Evolutionary conservation across 2,329 filamentous ascomycete species (phyloP).

Genomic region (Zymoseptoria passerinii): DNA sequence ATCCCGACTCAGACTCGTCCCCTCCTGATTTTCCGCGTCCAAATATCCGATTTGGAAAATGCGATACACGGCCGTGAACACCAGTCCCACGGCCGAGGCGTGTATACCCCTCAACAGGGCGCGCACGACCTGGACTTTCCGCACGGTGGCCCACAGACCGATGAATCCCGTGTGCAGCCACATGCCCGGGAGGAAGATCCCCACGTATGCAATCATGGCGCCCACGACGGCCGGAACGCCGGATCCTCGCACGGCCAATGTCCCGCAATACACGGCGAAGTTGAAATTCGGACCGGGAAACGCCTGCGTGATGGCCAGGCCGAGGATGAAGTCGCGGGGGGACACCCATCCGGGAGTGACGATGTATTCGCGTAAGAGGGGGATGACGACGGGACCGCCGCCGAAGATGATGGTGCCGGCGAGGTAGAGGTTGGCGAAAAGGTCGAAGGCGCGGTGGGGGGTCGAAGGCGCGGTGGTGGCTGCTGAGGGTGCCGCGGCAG

Average conservation of each 20-base stretch:
- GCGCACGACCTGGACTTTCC: constrained; percentile 29
- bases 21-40: constrained; percentile 29
- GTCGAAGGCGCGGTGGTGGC: constrained; percentile 44
- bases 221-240: constrained; percentile 27
- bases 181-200: constrained; percentile 36
- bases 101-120: constrained; percentile 35
- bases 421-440: constrained; percentile 67
- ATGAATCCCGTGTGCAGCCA: constrained; percentile 31
- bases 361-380: constrained; percentile 37
- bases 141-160: constrained; percentile 32
- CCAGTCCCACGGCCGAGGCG: constrained; percentile 36
- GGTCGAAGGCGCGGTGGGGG: constrained; percentile 46
- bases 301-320: constrained; percentile 61
- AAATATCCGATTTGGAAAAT: constrained; percentile 39
- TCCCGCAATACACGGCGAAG: constrained; percentile 39
- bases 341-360: constrained; percentile 63
- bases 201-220: constrained; percentile 32
- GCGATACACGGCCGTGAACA: constrained; percentile 39
- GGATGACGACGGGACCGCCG: constrained; percentile 40
- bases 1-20: constrained; percentile 32
- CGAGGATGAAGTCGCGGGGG: constrained; percentile 62
- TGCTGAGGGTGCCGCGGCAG: constrained; percentile 33
- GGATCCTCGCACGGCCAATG: constrained; percentile 29
- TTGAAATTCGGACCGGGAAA: constrained; percentile 59
- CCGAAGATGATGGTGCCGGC: constrained; percentile 55